Evolutionary conservation across 805 yeast species (phyloP), one percentile per base, ranked within the genome.

Genomic region (Sugiyamaella americana): DNA sequence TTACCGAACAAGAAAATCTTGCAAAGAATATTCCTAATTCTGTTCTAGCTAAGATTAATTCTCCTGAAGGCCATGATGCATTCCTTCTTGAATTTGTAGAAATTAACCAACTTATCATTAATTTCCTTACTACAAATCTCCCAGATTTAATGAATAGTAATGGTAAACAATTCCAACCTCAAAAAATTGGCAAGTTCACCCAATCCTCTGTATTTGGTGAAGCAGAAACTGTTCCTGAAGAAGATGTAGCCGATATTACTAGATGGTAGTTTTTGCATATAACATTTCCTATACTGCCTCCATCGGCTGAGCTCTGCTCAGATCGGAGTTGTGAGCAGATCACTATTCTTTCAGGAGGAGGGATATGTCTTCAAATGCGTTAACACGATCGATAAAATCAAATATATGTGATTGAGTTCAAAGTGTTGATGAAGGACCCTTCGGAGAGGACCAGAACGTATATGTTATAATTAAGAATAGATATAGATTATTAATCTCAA

Each of bases 41-140:
- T 1, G 63, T 56, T 4, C 69, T 93, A 53, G 79, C 81, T 54
- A 79, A 80, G 57, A 81, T 93, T 37, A 78, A 84, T 52, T 88
- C 97, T 1, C 93, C 91, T 10, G 98, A 93, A 58, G 98, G 98
- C 16, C 98, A 93, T 61, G 98, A 93, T 69, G 98, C 98, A 2
- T 93, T 93, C 61, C 68, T 93, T 50, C 71, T 93, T 41, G 98
- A 93, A 64, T 93, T 93, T 64, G 82, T 79, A 42, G 78, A 80
- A 43, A 87, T 93, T 48, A 86, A 93, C 62, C 71, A 75, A 32
- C 70, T 82, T 53, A 79, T 94, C 44, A 66, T 76, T 38, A 76
- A 76, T 2, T 93, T 91, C 64, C 72, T 91, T 58, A 67, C 65
- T 20, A 64, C 68, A 36, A 70, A 80, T 47, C 66, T 82, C 46